These are phyloP conservation scores for Colletotrichum magnum DNA, from an alignment of 2,329 filamentous ascomycete species.

Conservation along the genomic window DNA sequence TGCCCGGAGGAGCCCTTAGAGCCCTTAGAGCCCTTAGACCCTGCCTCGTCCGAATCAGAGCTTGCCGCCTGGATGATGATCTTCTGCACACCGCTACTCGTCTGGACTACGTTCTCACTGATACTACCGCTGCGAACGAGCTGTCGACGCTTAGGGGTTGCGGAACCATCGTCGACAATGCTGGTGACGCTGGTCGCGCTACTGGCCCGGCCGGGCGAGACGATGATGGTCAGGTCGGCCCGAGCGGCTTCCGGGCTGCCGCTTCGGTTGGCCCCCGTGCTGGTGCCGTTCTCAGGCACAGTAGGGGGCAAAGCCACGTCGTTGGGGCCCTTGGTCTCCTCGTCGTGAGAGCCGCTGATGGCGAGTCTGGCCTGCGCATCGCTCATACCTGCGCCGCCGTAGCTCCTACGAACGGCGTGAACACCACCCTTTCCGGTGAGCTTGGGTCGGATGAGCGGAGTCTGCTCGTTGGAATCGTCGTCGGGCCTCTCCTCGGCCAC, in stretches of 20 bases:
- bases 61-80: conserved; percentile 42
- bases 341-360: conserved; percentile 20
- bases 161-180: conserved; percentile 26
- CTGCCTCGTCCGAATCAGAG: conserved; percentile 39
- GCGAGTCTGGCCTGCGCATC: conserved; percentile 38
- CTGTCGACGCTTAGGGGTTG: conserved; percentile 33
- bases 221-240: conserved; percentile 30
- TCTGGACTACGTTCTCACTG: conserved; percentile 42
- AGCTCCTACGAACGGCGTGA: conserved; percentile 41
- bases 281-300: conserved; percentile 23
- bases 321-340: neutral
- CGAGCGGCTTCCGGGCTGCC: conserved; percentile 22
- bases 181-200: conserved; percentile 33
- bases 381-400: conserved; percentile 39
- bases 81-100: conserved; percentile 41
- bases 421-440: conserved; percentile 45
- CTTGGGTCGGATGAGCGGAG: conserved; percentile 40
- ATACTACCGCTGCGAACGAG: conserved; percentile 43
- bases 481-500: conserved; percentile 21
- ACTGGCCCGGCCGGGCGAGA: conserved; percentile 34
- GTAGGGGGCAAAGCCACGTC: conserved; percentile 28
- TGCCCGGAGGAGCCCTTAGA: conserved; percentile 38
- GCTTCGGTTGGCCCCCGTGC: conserved; percentile 3
- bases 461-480: conserved; percentile 36
- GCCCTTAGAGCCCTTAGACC: conserved; percentile 39